Evolutionary conservation across 1,284 basidiomycete species (phyloP), one percentile per base, ranked within the genome.

Genomic region (Coniferiporia weirii): DNA sequence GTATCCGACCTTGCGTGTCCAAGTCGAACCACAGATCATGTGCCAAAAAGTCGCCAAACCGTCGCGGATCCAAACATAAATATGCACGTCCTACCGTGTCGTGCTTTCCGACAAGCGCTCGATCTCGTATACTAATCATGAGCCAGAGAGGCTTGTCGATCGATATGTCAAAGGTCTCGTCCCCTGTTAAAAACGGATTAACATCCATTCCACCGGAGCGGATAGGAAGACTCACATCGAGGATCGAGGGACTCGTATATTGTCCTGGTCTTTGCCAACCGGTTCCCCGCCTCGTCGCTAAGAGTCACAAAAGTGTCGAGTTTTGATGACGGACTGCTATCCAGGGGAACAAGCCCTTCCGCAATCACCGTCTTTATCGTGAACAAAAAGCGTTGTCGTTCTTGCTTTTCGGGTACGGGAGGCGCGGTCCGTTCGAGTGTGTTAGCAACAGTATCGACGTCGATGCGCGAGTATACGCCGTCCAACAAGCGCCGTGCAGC

Each of bases 111-210:
- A 96, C 80, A 36, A 97, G 74, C 22, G 89, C 89, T 8, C 95
- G 87, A 69, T 98, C 93, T 64, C 94, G 89, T 27, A 99, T 84
- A 51, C 95, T 97, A 49, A 95, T 89, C 84, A 98, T 97, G 53
- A 99, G 78, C 97, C 97, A 99, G 15, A 98, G 79, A 2, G 89
- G 80, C 66, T 88, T 88, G 46, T 93, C 87, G 1, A 98, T 89
- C 0, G 94, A 91, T 9, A 99, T 81, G 71, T 99, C 97, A 66
- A 98, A 95, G 0, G 93, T 94, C 71, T 99, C 96, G 65, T 98
- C 95, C 97, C 91, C 90, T 93, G 64, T 3, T 58, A 36, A 47
- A 7, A 59, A 59, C 36, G 6, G 43, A 3, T 32, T 59, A 5
- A 35, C 57, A 17, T 57, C 52, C 13, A 32, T 53, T 7, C 19